Percentiles rank a stretch among this genome's conserved stretches.
These are phyloP conservation scores for Cardiospermum halicacabum DNA, from an alignment of 345 rosid genomes.

Conservation along the genomic window DNA sequence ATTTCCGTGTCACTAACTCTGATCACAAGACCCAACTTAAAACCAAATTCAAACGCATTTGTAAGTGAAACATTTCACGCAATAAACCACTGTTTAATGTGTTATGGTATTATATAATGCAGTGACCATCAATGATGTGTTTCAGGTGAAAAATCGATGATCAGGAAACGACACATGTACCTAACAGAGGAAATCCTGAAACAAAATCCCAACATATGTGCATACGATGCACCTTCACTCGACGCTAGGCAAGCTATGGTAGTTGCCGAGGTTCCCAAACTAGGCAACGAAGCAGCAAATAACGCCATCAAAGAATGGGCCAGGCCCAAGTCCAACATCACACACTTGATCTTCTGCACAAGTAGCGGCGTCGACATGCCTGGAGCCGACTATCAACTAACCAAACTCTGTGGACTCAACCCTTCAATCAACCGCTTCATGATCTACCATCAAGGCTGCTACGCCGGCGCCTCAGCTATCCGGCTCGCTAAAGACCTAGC, in stretches of 20 bases:
- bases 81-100: too few species aligned
- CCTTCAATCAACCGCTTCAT: conserved; percentile 39
- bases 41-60: conserved; percentile 35
- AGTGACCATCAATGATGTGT: background rate
- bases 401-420: conserved; percentile 43
- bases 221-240: conserved; percentile 30
- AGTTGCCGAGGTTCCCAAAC: conserved; percentile 33
- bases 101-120: background rate
- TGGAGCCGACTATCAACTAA: conserved; percentile 48
- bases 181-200: conserved; percentile 35
- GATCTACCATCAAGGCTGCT: conserved; percentile 53
- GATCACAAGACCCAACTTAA: conserved; percentile 30
- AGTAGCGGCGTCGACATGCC: conserved; percentile 49
- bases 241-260: conserved; percentile 39
- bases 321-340: conserved; percentile 45
- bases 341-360: conserved; percentile 50
- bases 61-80: conserved; percentile 16
- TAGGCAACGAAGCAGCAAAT: conserved; percentile 39
- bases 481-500: conserved; percentile 49
- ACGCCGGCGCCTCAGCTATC: conserved; percentile 38
- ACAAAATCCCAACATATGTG: conserved; percentile 26
- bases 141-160: conserved; percentile 41
- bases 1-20: conserved; percentile 30
- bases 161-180: conserved; percentile 38
- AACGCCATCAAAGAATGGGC: conserved; percentile 45